Evolutionary conservation across 1,284 basidiomycete species (phyloP).

Genomic region (Clitocybe nebularis): DNA sequence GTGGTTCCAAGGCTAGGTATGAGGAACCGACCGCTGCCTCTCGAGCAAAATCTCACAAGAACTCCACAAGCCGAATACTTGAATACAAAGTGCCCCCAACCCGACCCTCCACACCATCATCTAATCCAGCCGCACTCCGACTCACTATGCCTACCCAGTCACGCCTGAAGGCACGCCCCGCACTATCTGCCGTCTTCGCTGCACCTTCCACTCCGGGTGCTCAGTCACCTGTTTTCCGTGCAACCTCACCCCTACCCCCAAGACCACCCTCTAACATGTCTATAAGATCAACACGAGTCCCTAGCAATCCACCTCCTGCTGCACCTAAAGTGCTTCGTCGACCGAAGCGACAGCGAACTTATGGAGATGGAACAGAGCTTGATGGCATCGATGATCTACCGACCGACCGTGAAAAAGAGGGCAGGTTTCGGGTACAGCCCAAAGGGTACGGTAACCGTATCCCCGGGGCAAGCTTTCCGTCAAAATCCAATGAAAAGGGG

Average conservation of each 20-base stretch:
- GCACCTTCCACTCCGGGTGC: conserved; percentile 32
- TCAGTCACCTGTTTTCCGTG: conserved; percentile 34
- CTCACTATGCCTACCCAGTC: conserved; percentile 82
- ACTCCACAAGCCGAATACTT: conserved; percentile 55
- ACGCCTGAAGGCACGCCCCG: conserved; percentile 66
- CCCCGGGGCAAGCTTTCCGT: conserved; percentile 46
- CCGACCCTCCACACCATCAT: conserved; percentile 72
- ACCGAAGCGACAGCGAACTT: conserved; percentile 69
- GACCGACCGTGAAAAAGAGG: conserved; percentile 80
- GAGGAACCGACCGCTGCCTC: conserved; percentile 76
- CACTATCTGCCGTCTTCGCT: conserved; percentile 71
- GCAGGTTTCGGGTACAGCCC: conserved; percentile 63
- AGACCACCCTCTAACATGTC: conserved; percentile 50
- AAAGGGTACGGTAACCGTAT: conserved; percentile 62
- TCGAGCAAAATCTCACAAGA: conserved; percentile 66
- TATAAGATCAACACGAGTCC: conserved; percentile 25
- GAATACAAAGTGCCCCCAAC: conserved; percentile 72
- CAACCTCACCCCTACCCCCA: conserved; percentile 54
- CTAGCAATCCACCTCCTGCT: conserved; percentile 29
- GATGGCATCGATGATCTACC: conserved; percentile 90
- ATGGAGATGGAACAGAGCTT: conserved; percentile 91
- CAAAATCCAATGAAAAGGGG: conserved; percentile 47
- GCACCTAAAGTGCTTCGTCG: conserved; percentile 69
- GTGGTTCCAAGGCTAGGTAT: conserved; percentile 48
- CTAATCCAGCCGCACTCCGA: conserved; percentile 68